phyloP scores from a whole-genome alignment of 768 basidiomycete species.

The Phanerochaete sordida region DNA sequence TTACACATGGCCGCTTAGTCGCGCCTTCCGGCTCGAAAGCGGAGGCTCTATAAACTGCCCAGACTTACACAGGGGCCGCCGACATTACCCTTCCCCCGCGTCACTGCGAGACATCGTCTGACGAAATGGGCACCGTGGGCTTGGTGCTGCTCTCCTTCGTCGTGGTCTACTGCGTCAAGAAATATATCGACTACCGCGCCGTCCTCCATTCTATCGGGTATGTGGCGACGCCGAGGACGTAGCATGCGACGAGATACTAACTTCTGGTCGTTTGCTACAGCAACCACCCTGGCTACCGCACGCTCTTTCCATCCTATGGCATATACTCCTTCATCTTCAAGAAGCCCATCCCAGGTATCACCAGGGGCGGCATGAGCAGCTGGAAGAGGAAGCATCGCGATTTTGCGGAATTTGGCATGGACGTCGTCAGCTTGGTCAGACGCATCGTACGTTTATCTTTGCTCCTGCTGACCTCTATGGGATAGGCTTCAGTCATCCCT shows the following conservation, averaged over 20 bases:
- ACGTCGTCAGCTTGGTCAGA: slow-evolving; percentile 7
- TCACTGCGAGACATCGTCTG: neutral
- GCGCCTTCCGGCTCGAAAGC: neutral
- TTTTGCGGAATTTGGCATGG: slow-evolving; percentile 7
- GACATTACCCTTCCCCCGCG: neutral
- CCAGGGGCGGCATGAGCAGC: slow-evolving; percentile 13
- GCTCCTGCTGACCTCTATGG: neutral
- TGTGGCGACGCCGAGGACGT: neutral
- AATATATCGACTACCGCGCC: neutral
- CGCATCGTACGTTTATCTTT: neutral
- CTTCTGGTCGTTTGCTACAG: neutral
- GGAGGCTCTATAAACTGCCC: neutral
- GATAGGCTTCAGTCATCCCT: neutral
- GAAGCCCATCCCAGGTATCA: slow-evolving; percentile 9
- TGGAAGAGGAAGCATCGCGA: slow-evolving; percentile 19
- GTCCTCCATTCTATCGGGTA: neutral
- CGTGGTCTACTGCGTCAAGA: neutral
- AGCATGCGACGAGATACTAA: neutral
- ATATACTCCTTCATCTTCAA: neutral
- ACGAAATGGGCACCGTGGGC: neutral
- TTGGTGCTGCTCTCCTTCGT: neutral
- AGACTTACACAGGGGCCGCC: neutral
- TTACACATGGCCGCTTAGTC: neutral
- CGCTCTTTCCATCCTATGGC: neutral
- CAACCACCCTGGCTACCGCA: slow-evolving; percentile 6